phyloP scores from a whole-genome alignment of 352 stramenopile species.

The Plasmopara muralis region DNA sequence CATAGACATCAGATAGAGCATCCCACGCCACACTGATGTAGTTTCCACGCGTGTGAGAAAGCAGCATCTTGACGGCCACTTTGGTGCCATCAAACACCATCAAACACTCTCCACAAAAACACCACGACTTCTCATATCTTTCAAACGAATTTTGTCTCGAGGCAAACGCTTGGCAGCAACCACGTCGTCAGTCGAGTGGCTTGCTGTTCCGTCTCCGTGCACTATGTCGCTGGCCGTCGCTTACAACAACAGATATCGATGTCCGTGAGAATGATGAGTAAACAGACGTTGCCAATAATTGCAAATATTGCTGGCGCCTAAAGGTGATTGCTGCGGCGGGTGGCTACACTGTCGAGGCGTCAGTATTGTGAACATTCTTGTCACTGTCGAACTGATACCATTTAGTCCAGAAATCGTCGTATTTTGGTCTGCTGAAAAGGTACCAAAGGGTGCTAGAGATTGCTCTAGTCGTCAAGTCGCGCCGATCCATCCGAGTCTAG shows the following conservation, averaged over 20 bases:
- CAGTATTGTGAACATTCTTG: neutral
- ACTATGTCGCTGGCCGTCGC: conserved; percentile 5
- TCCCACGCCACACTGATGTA: conserved; percentile 47
- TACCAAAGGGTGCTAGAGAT: no score
- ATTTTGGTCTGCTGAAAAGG: conserved; percentile 10
- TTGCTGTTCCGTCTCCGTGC: conserved; percentile 11
- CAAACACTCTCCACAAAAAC: conserved; percentile 39
- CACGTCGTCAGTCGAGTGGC: conserved; percentile 31
- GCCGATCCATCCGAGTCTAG: no score
- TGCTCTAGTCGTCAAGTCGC: no score
- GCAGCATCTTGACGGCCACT: conserved; percentile 40
- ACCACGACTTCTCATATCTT: conserved; percentile 29
- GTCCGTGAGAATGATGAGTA: conserved; percentile 8
- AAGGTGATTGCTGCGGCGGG: neutral
- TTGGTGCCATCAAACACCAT: conserved; percentile 24
- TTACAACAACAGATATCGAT: conserved; percentile 15
- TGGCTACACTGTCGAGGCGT: neutral
- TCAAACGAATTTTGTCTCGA: conserved; percentile 23
- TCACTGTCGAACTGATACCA: conserved; percentile 22
- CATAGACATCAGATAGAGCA: conserved; percentile 29
- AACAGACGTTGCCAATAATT: conserved; percentile 6
- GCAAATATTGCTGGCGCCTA: conserved; percentile 8
- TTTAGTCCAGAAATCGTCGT: conserved; percentile 14
- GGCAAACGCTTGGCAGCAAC: conserved; percentile 33
- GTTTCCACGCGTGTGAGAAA: conserved; percentile 22